phyloP scores from a whole-genome alignment of 495 filamentous ascomycete species.

The Hypoxylon fuscum region DNA sequence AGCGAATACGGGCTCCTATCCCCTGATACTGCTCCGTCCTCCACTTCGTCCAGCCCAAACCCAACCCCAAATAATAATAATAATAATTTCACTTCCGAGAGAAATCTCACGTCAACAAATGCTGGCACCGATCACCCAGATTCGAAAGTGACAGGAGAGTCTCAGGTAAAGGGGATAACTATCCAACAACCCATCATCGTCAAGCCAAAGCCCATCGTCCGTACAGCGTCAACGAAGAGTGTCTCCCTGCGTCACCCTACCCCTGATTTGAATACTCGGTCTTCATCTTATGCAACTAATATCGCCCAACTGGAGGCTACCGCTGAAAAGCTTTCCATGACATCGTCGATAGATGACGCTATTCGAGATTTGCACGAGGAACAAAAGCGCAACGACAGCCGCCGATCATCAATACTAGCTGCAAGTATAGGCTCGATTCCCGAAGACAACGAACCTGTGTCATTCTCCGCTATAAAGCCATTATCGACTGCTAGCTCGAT shows the following conservation, averaged over 20 bases:
- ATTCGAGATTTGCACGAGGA: conserved; percentile 82
- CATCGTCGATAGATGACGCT: conserved; percentile 81
- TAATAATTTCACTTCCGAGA: conserved; percentile 8
- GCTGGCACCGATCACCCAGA: neutral
- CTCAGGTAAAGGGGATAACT: conserved; percentile 23
- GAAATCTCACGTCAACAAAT: conserved; percentile 3
- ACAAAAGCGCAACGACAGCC: conserved; percentile 74
- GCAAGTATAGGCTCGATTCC: conserved; percentile 49
- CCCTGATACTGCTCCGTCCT: conserved; percentile 32
- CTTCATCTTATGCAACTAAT: conserved; percentile 78
- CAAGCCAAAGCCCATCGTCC: conserved; percentile 60
- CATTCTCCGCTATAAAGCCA: conserved; percentile 51
- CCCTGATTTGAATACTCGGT: conserved; percentile 76
- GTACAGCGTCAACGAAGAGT: conserved; percentile 66
- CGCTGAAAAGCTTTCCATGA: conserved; percentile 81
- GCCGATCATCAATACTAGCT: conserved; percentile 62
- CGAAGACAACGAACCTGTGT: conserved; percentile 48
- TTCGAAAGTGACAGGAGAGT: conserved; percentile 17
- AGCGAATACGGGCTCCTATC: conserved; percentile 40
- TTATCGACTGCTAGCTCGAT: conserved; percentile 72
- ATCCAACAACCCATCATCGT: conserved; percentile 38
- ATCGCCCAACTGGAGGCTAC: conserved; percentile 83
- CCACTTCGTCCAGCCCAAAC: conserved; percentile 31
- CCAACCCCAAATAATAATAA: conserved; percentile 12
- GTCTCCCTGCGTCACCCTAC: conserved; percentile 76